Percentiles rank a stretch among this genome's conserved stretches.
Evolutionary conservation across 192 early-diverging fungal species (phyloP).

Genomic region (Glomus cerebriforme): DNA sequence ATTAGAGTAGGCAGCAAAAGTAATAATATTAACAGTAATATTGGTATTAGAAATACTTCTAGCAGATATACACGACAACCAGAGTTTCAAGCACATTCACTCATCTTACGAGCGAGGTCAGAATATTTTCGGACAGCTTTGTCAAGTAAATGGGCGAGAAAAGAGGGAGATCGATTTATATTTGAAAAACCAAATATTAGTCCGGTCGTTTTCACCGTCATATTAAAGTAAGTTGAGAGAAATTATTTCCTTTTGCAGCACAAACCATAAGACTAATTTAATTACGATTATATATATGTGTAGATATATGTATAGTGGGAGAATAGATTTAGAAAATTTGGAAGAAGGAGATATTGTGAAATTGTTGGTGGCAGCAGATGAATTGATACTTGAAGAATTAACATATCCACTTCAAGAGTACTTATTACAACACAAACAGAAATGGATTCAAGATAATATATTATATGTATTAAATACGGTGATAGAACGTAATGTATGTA

Average conservation of each 20-base stretch:
- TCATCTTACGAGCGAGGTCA: conserved; percentile 12
- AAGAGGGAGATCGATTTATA: conserved; percentile 6
- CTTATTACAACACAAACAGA: conserved; percentile 2
- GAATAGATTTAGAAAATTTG: conserved; percentile 5
- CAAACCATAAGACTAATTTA: neutral
- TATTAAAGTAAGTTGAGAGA: conserved; percentile 7
- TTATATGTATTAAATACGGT: conserved; percentile 14
- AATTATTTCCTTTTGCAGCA: neutral
- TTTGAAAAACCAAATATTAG: conserved; percentile 30
- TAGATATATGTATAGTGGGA: conserved; percentile 32
- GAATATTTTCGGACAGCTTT: conserved; percentile 31
- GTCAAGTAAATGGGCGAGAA: conserved; percentile 25
- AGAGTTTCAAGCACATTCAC: conserved; percentile 20
- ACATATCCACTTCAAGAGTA: conserved; percentile 8
- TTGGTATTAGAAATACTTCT: no score
- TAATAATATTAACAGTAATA: neutral
- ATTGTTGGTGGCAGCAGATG: conserved; percentile 23
- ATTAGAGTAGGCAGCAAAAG: neutral
- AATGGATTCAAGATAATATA: conserved; percentile 32
- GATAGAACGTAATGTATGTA: conserved; percentile 12
- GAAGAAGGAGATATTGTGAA: conserved; percentile 12
- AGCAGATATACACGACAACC: neutral
- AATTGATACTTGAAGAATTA: conserved; percentile 28
- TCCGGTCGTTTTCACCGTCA: conserved; percentile 18
- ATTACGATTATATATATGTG: neutral